Conservation (phyloP, 2,329 filamentous ascomycete species). For the Neonectria hederae region DNA sequence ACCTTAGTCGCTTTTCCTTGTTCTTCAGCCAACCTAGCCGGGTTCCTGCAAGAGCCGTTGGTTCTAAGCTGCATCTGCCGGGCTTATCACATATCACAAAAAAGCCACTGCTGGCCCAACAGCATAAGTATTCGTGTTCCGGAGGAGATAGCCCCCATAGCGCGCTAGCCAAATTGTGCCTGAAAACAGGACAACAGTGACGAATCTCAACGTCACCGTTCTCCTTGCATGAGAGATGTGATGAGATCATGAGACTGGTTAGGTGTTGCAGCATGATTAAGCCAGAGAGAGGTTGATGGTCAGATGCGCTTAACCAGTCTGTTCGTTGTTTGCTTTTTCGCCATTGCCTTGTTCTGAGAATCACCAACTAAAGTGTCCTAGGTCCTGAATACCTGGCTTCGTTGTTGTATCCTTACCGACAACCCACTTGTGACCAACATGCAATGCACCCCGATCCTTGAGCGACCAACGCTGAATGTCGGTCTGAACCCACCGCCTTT, state of each 20-base stretch:
- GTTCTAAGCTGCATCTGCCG: conserved; percentile 6
- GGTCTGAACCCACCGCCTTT: neutral
- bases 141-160: conserved; percentile 8
- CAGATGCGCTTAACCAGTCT: neutral
- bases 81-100: conserved; percentile 39
- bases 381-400: neutral
- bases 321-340: neutral
- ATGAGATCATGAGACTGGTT: neutral
- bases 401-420: neutral
- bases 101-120: conserved; percentile 25
- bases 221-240: neutral
- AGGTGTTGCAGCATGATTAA: neutral
- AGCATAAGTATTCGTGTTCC: neutral
- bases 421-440: neutral
- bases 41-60: neutral
- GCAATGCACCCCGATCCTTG: neutral
- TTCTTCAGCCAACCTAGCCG: neutral
- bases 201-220: neutral
- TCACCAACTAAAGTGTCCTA: neutral
- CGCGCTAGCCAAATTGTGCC: conserved; percentile 29
- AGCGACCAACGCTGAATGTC: neutral
- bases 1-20: neutral
- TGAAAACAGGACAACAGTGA: neutral
- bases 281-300: too few species aligned
- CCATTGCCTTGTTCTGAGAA: neutral